Base-by-base conservation (phyloP, 1,139 yeast genomes). In the Hyphopichia burtonii region DNA sequence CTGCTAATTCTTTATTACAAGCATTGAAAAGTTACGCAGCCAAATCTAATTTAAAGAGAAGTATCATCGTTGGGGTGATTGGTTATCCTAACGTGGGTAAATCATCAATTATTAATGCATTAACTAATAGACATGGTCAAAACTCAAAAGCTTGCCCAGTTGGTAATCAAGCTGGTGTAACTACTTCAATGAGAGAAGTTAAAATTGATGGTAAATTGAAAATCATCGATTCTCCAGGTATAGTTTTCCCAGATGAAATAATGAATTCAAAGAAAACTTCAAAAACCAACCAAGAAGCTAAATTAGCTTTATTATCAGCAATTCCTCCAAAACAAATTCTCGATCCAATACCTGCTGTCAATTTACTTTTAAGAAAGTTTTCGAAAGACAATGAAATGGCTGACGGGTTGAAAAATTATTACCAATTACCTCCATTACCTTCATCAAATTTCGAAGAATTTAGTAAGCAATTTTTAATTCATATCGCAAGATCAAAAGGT, bases 101-200 rank as follows among this genome's bases (percentile, higher is more conserved):
- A 63, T 90, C 97, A 0, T 90, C 97, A 12, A 86, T 94, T 43
- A 93, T 93, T 58, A 93, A 93, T 61, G 88, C 96, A 3, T 74
- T 93, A 49, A 83, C 95, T 10, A 78, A 87, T 42, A 83, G 96
- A 66, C 94, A 88, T 58, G 90, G 93, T 40, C 68, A 72, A 50
- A 59, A 59, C 45, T 71, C 81, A 36, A 80, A 76, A 54, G 94
- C 93, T 10, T 93, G 99, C 61, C 98, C 99, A 12, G 96, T 88
- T 28, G 99, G 99, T 37, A 94, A 95, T 56, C 94, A 87, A 67
- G 98, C 99, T 3, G 99, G 99, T 61, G 93, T 93, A 31, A 93
- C 99, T 25, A 91, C 96, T 1, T 74, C 93, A 3, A 72, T 93
- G 63, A 82, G 97, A 67, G 96, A 90, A 64, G 90, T 93, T 46